Evolutionary conservation across 2,329 filamentous ascomycete genomes (phyloP), one percentile per base, ranked within the genome.

Genomic region (Magnaporthiopsis rhizophila): DNA sequence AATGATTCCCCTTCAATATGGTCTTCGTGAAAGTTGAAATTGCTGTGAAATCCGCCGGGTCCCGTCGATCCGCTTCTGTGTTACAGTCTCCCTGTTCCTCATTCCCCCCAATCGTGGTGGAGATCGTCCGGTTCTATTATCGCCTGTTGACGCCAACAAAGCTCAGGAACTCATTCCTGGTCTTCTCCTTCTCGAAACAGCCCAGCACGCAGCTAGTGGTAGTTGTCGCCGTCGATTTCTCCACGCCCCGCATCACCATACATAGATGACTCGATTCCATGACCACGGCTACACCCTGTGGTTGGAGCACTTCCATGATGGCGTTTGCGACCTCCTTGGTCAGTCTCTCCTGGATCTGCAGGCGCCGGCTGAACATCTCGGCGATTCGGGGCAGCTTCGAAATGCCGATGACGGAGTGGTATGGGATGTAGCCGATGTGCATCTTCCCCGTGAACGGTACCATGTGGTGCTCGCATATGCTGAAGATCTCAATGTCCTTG

Each of bases 161-260:
- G 71, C 88, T 97, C 73, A 99, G 79, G 73, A 99, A 99, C 77
- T 99, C 95, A 74, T 97, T 96, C 71, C 95, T 83, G 15, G 94
- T 97, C 83, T 97, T 97, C 66, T 92, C 91, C 71, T 91, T 89
- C 73, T 97, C 89, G 82, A 99, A 96, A 72, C 92, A 93, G 56
- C 95, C 95, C n/a, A 98, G 84, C 78, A 99, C 96, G 75, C 94
- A 98, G 79, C 92, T 97, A 26, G 95, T 99, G 53, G 96, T 95
- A 9, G 95, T 98, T 24, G 86, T 89, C 62, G 90, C 88, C 57
- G 83, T 86, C 0, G 92, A 92, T 82, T 99, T 97, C 74, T 97
- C 86, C 13, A 99, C 94, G n/a, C 95, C 95, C 61, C 95, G 87
- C 93, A 97, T 98, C 21, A 97, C 92, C 94, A 98, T 99, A 81